Evolutionary conservation across 1,284 basidiomycete species (phyloP).

Genomic region (Anthracocystis panici-leucophaei): DNA sequence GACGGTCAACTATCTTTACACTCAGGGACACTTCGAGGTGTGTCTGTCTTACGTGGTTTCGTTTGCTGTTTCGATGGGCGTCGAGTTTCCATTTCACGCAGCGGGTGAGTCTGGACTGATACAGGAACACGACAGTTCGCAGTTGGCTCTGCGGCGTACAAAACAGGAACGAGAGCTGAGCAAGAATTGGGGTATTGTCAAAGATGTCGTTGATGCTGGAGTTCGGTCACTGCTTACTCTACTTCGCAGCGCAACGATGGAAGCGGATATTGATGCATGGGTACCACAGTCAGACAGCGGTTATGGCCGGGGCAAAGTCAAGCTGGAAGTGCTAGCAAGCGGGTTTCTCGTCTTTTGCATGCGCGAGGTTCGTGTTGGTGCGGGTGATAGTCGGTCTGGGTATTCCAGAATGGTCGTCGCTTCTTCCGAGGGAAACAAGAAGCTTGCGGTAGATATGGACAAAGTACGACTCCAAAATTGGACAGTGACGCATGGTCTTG

Average conservation of each 20-base stretch:
- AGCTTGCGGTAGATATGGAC: slow-evolving; percentile 19
- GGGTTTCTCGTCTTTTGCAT: slow-evolving; percentile 31
- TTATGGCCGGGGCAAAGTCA: slow-evolving; percentile 2
- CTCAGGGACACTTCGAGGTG: slow-evolving; percentile 29
- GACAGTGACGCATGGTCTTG: slow-evolving; percentile 39
- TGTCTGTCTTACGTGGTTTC: slow-evolving; percentile 39
- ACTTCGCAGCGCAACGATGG: not conserved
- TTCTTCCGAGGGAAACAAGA: not conserved
- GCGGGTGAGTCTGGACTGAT: not conserved
- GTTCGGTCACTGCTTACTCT: slow-evolving; percentile 27
- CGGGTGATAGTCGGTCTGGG: slow-evolving; percentile 29
- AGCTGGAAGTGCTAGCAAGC: not conserved
- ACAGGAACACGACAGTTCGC: slow-evolving; percentile 23
- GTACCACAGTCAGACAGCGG: not conserved
- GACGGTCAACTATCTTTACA: slow-evolving; percentile 42
- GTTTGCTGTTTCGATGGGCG: slow-evolving; percentile 34
- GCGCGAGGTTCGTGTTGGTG: slow-evolving; percentile 39
- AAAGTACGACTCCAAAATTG: slow-evolving; percentile 36
- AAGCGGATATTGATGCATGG: slow-evolving; percentile 14
- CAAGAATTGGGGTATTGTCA: slow-evolving; percentile 48
- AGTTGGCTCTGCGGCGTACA: slow-evolving; percentile 17
- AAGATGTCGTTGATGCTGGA: slow-evolving; percentile 39
- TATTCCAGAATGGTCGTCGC: slow-evolving; percentile 37
- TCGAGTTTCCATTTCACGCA: slow-evolving; percentile 10
- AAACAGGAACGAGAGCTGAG: slow-evolving; percentile 41